Conservation (phyloP, 495 filamentous ascomycete species). For the Penicillium parvum region DNA sequence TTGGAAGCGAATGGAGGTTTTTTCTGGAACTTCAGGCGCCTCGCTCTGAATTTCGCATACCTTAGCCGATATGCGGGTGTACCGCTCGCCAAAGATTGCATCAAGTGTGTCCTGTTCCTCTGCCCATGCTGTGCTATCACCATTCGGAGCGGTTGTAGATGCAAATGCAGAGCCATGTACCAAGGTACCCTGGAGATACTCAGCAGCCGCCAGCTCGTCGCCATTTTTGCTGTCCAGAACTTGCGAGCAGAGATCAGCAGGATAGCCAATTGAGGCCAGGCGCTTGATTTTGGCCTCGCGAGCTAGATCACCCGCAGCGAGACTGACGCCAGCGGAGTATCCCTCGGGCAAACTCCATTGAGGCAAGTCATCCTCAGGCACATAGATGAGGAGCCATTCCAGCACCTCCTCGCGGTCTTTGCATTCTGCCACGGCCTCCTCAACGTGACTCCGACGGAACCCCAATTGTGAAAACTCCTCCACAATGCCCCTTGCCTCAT, state of each 20-base stretch:
- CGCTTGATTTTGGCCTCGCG: constrained; percentile 75
- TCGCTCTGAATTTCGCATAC: constrained; percentile 62
- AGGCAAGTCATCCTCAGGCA: constrained; percentile 93
- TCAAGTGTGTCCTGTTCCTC: constrained; percentile 78
- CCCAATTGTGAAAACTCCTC: constrained; percentile 72
- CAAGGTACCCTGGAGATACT: constrained; percentile 69
- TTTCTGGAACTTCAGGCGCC: constrained; percentile 26
- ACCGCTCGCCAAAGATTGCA: constrained; percentile 72
- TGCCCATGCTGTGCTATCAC: constrained; percentile 56
- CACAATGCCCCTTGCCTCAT: constrained; percentile 56
- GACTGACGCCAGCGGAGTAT: constrained; percentile 81
- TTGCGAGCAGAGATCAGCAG: constrained; percentile 73
- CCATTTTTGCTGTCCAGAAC: constrained; percentile 60
- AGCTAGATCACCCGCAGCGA: constrained; percentile 73
- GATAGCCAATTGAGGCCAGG: constrained; percentile 78
- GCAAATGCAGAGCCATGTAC: constrained; percentile 28
- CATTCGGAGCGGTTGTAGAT: constrained; percentile 15
- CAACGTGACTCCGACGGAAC: constrained; percentile 80
- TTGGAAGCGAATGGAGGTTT: constrained; percentile 47
- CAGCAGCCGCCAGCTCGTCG: constrained; percentile 76
- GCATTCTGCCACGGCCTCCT: constrained; percentile 82
- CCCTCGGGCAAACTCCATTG: constrained; percentile 84
- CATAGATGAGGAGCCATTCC: constrained; percentile 90
- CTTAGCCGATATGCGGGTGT: constrained; percentile 48
- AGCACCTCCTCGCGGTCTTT: constrained; percentile 91